Conservation (phyloP, 75 land plant genomes). For the Cryptomeria japonica region DNA sequence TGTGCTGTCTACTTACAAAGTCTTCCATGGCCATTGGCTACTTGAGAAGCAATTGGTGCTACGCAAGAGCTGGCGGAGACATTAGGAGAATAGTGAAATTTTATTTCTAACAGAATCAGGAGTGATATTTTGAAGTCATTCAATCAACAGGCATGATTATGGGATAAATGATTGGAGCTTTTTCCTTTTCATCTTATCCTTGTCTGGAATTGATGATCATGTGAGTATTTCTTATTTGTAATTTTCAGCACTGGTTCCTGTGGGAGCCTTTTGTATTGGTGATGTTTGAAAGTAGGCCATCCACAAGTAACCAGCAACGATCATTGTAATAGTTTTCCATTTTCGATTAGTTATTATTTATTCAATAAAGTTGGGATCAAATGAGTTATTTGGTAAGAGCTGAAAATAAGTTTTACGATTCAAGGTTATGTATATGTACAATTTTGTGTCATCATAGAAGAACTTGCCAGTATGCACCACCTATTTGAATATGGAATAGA, state of each 20-base stretch:
- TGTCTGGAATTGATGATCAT: slow-evolving; percentile 7
- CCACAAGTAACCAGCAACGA: neutral
- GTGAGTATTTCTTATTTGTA: slow-evolving; percentile 17
- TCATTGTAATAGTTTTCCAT: slow-evolving; percentile 16
- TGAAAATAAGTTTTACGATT: neutral
- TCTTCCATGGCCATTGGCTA: neutral
- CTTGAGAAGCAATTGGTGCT: slow-evolving; percentile 7
- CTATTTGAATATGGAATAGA: neutral
- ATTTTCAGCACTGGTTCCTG: slow-evolving; percentile 14
- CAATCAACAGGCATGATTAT: neutral
- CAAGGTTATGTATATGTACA: neutral
- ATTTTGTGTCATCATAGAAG: neutral
- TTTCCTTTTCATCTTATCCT: neutral
- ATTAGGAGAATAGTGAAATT: slow-evolving; percentile 10
- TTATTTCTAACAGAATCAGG: slow-evolving; percentile 13
- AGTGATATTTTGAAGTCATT: slow-evolving; percentile 5
- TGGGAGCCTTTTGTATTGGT: slow-evolving; percentile 10
- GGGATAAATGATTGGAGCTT: slow-evolving; percentile 8
- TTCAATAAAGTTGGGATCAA: slow-evolving; percentile 12
- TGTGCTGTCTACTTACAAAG: slow-evolving; percentile 18
- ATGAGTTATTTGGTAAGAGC: slow-evolving; percentile 14
- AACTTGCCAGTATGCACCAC: neutral
- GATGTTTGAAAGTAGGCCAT: slow-evolving; percentile 7
- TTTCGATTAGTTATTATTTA: slow-evolving; percentile 15
- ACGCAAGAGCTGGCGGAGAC: slow-evolving; percentile 17